Evolutionary conservation across 768 basidiomycete genomes (phyloP).

Genomic region (Podaxis sp.): DNA sequence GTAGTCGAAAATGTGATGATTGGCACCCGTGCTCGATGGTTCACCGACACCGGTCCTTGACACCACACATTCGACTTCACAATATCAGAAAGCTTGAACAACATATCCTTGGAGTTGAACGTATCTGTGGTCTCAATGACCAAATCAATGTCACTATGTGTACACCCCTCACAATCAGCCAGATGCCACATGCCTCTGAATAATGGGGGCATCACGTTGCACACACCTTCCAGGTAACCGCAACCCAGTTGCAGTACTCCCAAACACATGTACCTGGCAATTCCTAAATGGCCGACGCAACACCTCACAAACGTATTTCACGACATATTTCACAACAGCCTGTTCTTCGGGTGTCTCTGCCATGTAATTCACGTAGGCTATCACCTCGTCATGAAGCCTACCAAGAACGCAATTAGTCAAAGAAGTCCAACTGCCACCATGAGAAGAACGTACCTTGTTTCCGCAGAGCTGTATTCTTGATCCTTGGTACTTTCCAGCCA

Average conservation of each 20-base stretch:
- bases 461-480: not conserved
- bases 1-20: conserved; percentile 60
- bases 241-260: conserved; percentile 59
- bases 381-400: conserved; percentile 67
- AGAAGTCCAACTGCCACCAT: not conserved
- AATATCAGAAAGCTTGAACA: conserved; percentile 48
- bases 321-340: conserved; percentile 42
- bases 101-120: conserved; percentile 34
- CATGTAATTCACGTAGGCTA: conserved; percentile 55
- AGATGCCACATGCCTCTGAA: not conserved
- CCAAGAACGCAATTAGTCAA: not conserved
- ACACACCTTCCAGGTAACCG: conserved; percentile 63
- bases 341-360: conserved; percentile 54
- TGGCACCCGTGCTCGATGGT: conserved; percentile 46
- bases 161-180: not conserved
- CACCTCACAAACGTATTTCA: conserved; percentile 44
- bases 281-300: conserved; percentile 45
- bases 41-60: conserved; percentile 28
- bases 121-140: conserved; percentile 26
- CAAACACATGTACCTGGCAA: conserved; percentile 54
- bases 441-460: not conserved
- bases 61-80: conserved; percentile 47
- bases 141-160: conserved; percentile 23
- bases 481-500: not conserved
- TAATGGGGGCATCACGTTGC: not conserved